phyloP scores from a whole-genome alignment of 805 yeast genomes.

The Ogataea wickerhamii region DNA sequence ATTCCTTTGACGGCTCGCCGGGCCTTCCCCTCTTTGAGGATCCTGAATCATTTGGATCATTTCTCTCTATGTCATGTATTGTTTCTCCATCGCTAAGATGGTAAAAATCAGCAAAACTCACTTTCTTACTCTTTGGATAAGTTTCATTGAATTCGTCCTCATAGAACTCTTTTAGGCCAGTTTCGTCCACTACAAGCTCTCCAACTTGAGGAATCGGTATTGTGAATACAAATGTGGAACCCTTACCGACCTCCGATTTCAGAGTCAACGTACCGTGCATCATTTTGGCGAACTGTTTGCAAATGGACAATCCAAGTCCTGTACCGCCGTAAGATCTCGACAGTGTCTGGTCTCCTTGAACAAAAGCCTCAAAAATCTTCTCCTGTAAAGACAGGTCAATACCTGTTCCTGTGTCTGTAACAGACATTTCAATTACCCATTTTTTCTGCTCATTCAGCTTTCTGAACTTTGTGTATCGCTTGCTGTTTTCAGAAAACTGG shows the following conservation, averaged over 20 bases:
- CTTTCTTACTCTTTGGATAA: constrained; percentile 49
- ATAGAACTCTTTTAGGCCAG: constrained; percentile 39
- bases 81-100: not conserved
- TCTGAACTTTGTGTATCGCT: constrained; percentile 12
- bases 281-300: constrained; percentile 84
- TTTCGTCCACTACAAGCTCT: constrained; percentile 38
- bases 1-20: not conserved
- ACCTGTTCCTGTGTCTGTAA: constrained; percentile 92
- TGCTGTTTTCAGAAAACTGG: constrained; percentile 16
- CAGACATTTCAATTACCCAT: constrained; percentile 68
- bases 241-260: constrained; percentile 72
- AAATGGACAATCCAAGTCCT: constrained; percentile 85
- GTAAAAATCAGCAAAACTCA: constrained; percentile 32
- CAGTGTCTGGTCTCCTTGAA: constrained; percentile 93
- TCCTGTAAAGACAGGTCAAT: constrained; percentile 78
- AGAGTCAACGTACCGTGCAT: constrained; percentile 80
- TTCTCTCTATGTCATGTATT: not conserved
- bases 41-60: not conserved
- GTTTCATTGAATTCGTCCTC: constrained; percentile 66
- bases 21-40: not conserved
- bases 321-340: constrained; percentile 94
- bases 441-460: constrained; percentile 31
- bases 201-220: constrained; percentile 72
- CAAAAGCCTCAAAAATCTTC: constrained; percentile 91
- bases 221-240: constrained; percentile 78